Evolutionary conservation across 352 stramenopile species (phyloP).

Genomic region (Thalassiosira mediterranea): DNA sequence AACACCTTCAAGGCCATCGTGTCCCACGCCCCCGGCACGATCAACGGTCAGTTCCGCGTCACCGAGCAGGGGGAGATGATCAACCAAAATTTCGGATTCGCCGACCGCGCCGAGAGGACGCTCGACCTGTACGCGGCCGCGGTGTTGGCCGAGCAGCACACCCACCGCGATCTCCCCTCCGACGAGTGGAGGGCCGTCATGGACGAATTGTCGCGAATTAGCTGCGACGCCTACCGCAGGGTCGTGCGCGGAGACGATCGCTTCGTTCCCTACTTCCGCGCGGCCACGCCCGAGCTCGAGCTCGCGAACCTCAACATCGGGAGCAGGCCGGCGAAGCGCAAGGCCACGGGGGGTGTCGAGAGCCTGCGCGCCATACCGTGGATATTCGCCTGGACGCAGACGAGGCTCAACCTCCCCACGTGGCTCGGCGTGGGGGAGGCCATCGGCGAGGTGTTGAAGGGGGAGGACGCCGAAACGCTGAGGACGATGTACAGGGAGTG

Average conservation of each 20-base stretch:
- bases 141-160: slow-evolving; percentile 84
- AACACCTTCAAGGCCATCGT: slow-evolving; percentile 86
- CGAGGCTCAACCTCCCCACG: slow-evolving; percentile 84
- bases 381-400: slow-evolving; percentile 90
- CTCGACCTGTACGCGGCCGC: slow-evolving; percentile 88
- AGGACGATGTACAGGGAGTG: slow-evolving; percentile 85
- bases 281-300: slow-evolving; percentile 87
- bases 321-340: slow-evolving; percentile 86
- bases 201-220: slow-evolving; percentile 80
- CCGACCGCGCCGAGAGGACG: slow-evolving; percentile 79
- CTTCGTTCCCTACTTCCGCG: slow-evolving; percentile 89
- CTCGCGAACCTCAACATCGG: slow-evolving; percentile 87
- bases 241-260: slow-evolving; percentile 82
- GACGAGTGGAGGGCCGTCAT: slow-evolving; percentile 83
- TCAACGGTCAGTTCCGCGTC: slow-evolving; percentile 87
- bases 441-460: slow-evolving; percentile 61
- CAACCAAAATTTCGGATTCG: slow-evolving; percentile 82
- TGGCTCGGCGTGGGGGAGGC: slow-evolving; percentile 87
- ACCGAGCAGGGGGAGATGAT: slow-evolving; percentile 87
- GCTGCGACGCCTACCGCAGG: slow-evolving; percentile 83
- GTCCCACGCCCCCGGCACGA: slow-evolving; percentile 83
- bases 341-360: slow-evolving; percentile 86
- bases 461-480: slow-evolving; percentile 61
- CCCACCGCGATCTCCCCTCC: slow-evolving; percentile 43
- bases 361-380: slow-evolving; percentile 88